phyloP scores from a whole-genome alignment of 2,329 filamentous ascomycete species.

The Exophiala alcalophila region DNA sequence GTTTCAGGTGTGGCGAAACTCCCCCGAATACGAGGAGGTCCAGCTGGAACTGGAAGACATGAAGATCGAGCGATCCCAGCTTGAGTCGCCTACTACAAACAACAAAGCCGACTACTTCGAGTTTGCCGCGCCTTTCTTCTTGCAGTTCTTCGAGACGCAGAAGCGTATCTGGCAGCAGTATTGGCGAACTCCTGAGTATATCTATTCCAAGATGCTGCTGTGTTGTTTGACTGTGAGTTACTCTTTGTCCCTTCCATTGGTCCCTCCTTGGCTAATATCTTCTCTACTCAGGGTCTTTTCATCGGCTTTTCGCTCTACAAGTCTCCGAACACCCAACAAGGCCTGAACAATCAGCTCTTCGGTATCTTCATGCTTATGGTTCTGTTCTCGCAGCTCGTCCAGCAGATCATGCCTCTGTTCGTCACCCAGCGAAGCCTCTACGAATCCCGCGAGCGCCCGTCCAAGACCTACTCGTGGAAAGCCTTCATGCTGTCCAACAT shows the following conservation, averaged over 20 bases:
- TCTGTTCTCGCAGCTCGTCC: conserved; percentile 31
- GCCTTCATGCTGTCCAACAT: conserved; percentile 71
- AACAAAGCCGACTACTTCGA: conserved; percentile 55
- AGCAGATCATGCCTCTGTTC: conserved; percentile 57
- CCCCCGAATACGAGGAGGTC: conserved; percentile 55
- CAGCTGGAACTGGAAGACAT: conserved; percentile 57
- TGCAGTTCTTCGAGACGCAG: conserved; percentile 66
- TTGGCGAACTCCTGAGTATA: conserved; percentile 79
- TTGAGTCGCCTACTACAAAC: conserved; percentile 38
- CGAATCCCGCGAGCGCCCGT: conserved; percentile 60
- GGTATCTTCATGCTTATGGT: conserved; percentile 30
- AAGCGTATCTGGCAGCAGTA: conserved; percentile 83
- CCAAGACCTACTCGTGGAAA: conserved; percentile 72
- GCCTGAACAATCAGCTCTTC: conserved; percentile 31
- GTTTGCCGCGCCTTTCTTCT: conserved; percentile 70
- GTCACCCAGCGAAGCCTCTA: conserved; percentile 58
- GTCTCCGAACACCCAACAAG: conserved; percentile 26
- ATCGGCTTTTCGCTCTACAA: conserved; percentile 31
- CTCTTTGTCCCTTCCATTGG: not conserved
- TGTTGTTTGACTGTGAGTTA: conserved; percentile 51
- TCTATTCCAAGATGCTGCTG: conserved; percentile 75
- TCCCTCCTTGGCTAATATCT: not conserved
- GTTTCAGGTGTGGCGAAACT: conserved; percentile 60
- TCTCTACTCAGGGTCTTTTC: conserved; percentile 36
- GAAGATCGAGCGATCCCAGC: conserved; percentile 69